phyloP scores from a whole-genome alignment of 2,329 filamentous ascomycete genomes.

The Helicocarpus griseus region DNA sequence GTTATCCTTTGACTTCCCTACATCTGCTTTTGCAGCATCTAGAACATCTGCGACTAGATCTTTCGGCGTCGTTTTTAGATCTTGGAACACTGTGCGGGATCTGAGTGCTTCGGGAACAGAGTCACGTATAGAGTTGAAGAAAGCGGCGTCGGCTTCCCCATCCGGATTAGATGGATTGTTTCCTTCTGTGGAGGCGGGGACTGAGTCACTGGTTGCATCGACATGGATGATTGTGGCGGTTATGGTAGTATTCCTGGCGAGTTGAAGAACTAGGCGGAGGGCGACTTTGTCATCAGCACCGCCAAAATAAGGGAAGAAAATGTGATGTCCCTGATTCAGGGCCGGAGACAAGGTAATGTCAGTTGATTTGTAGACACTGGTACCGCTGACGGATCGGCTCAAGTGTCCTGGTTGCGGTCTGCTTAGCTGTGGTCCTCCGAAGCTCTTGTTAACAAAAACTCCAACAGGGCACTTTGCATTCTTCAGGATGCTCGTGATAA shows the following conservation, averaged over 20 bases:
- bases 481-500: constrained; percentile 60
- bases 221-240: constrained; percentile 67
- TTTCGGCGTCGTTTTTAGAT: constrained; percentile 18
- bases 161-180: constrained; percentile 7
- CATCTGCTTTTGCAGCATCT: constrained; percentile 46
- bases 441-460: constrained; percentile 67
- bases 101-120: constrained; percentile 44
- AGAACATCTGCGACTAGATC: constrained; percentile 40
- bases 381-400: constrained; percentile 42
- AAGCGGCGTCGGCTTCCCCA: constrained; percentile 39
- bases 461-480: constrained; percentile 59
- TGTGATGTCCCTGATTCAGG: constrained; percentile 63
- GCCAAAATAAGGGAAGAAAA: constrained; percentile 82
- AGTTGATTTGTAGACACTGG: constrained; percentile 52
- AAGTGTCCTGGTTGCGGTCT: constrained; percentile 25
- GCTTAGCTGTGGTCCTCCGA: constrained; percentile 36
- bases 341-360: constrained; percentile 51
- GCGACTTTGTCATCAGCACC: constrained; percentile 73
- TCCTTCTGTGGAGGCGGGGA: constrained; percentile 1
- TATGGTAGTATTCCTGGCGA: constrained; percentile 68
- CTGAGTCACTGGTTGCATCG: constrained; percentile 17
- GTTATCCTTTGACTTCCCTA: constrained; percentile 53
- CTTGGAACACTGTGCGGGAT: constrained; percentile 48
- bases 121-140: constrained; percentile 49
- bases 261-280: constrained; percentile 69